A percentile compares a stretch with the other conserved stretches of the same genome.
These are phyloP conservation scores for Heliocybe sulcata DNA, from an alignment of 1,284 basidiomycete genomes.

Conservation along the genomic window DNA sequence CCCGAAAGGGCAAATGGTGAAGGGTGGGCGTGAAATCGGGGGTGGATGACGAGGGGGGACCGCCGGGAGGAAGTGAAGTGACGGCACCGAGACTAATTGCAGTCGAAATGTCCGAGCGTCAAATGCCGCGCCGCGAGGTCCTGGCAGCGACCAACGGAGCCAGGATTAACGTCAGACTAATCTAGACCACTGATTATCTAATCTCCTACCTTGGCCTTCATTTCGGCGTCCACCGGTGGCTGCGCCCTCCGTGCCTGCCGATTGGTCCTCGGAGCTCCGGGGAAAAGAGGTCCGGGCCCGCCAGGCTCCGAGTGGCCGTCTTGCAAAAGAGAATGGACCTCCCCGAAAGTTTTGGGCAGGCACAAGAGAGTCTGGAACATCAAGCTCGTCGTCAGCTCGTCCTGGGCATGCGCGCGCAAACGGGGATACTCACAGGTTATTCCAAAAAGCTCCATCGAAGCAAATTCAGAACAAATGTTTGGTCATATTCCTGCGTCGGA, in stretches of 20 bases:
- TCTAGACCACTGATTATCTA: background rate
- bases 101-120: background rate
- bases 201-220: background rate
- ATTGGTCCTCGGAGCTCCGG: background rate
- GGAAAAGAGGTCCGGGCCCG: too few species aligned
- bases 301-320: background rate
- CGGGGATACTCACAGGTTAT: background rate
- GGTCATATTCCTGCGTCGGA: too few species aligned
- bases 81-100: background rate
- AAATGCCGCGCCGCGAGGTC: background rate
- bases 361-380: background rate
- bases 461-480: too few species aligned
- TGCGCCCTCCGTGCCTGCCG: background rate
- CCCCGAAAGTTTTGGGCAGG: constrained; percentile 1
- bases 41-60: background rate
- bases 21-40: background rate
- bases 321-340: background rate
- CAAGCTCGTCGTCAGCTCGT: background rate
- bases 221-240: background rate
- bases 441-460: background rate
- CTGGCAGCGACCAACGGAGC: background rate
- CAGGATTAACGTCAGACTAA: background rate
- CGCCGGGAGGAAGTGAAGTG: background rate
- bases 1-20: background rate
- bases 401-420: background rate